Percentiles rank a stretch among this genome's conserved stretches.
Conservation (phyloP, 2,329 filamentous ascomycete genomes). For the Sporothrix pallida region DNA sequence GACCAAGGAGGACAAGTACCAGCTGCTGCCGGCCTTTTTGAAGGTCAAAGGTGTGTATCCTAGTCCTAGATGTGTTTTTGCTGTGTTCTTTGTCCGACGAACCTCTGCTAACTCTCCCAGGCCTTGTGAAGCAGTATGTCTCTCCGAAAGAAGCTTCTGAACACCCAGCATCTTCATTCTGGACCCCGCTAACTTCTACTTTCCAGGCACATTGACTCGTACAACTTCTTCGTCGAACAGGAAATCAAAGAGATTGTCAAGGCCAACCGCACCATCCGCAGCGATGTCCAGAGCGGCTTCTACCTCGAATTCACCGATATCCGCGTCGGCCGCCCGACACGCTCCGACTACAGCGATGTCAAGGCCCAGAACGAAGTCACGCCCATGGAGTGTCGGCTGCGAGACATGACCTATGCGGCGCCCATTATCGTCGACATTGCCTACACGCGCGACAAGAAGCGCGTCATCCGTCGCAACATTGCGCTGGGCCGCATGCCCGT, state of each 20-base stretch:
- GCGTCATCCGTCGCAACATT: conserved; percentile 75
- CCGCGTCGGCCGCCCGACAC: conserved; percentile 79
- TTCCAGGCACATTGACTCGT: conserved; percentile 87
- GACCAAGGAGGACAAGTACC: conserved; percentile 87
- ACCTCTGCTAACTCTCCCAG: conserved; percentile 41
- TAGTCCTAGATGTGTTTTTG: conserved; percentile 36
- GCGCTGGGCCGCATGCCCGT: conserved; percentile 90
- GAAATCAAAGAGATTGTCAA: conserved; percentile 97
- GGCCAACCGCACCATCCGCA: conserved; percentile 85
- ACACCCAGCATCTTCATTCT: too few species aligned
- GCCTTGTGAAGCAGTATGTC: conserved; percentile 84
- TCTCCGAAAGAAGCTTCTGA: neutral
- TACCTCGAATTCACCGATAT: conserved; percentile 95
- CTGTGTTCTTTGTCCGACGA: neutral
- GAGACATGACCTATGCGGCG: conserved; percentile 97
- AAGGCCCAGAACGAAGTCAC: conserved; percentile 77
- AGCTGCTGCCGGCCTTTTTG: conserved; percentile 93
- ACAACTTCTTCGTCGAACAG: conserved; percentile 97
- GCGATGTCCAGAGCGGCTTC: conserved; percentile 91
- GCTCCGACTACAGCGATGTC: conserved; percentile 74
- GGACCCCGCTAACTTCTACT: conserved; percentile 17
- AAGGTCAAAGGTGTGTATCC: conserved; percentile 79
- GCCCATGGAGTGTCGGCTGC: conserved; percentile 92
- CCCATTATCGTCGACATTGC: conserved; percentile 92
- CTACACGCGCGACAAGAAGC: conserved; percentile 81